Base-by-base conservation (phyloP, 495 filamentous ascomycete species). In the Hypoxylon fragiforme region DNA sequence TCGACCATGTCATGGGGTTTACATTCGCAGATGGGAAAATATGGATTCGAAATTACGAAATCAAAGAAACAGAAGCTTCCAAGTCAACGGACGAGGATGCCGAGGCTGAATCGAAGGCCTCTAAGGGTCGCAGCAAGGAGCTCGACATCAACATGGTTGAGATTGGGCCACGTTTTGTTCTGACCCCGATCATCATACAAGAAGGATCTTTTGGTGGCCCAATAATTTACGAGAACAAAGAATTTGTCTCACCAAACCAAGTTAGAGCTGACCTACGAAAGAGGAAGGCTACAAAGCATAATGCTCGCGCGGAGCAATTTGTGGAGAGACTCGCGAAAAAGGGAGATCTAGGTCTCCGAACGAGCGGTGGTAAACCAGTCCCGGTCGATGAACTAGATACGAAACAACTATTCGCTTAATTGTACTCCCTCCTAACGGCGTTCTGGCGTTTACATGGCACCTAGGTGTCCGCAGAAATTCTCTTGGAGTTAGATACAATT, bases 211-310 rank as follows among this genome's bases (percentile, higher is more conserved):
- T 99, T 61, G 94, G 94, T 44, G 94, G 94, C 0, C 95, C 95
- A 1, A 89, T 97, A 47, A 92, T 98, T 57, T 97, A 96, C 75
- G 91, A 97, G 81, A 98, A 98, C 71, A 95, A 94, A 79, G 89
- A 96, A 64, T 98, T 96, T 65, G 90, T 98, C 44, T 91, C 86
- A 61, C 95, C 94, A 22, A 98, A 98, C 77, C 91, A 96, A 71
- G 84, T 98, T 54, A 81, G 94, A 48, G 73, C 88, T 15, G 94
- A 96, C 44, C 62, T 95, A 51, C 76, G 90, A 52, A 72, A 83
- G 67, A 73, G 76, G 60, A 89, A 89, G 75, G 91, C 92, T 12
- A 78, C 83, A 18, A 83, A 83, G 48, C 89, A 94, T 65, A 85
- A 87, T 42, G 70, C 75, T 37, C 77, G 94, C 38, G 81, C 82